Base-by-base conservation (phyloP, 2,329 filamentous ascomycete species). In the Cryoendolithus antarcticus region DNA sequence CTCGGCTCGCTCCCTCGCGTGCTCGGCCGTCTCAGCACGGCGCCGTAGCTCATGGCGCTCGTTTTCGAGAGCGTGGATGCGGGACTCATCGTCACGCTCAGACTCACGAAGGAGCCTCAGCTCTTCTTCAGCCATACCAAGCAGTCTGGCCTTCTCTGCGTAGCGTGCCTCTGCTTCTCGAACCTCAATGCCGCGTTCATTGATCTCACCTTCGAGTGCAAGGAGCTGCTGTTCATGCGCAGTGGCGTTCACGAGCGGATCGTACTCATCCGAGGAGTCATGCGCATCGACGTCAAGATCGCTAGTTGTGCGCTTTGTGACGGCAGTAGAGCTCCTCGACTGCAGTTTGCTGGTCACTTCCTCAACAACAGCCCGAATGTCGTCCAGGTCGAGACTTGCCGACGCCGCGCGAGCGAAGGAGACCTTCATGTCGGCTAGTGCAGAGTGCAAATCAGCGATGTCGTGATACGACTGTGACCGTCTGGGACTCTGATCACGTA, bases 81-180 rank as follows among this genome's bases (percentile, higher is more conserved):
- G 63, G 38, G 54, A 54, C 35, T 62, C 60, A 27, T 68, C 62
- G 41, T 69, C 65, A 19, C 53, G 50, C 29, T 59, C 54, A 19
- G 62, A 54, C 15, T 66, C 60, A 15, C 64, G 62, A 4, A 69
- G 55, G 1, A 68, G 54, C n/a, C 54, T 49, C 13, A 71, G 54
- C 41, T 71, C 67, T 45, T 70, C 65, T 41, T 71, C 67, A 4
- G 65, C 66, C 32, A 70, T 59, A 37, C 62, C 62, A n/a, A 70
- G 56, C 36, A 66, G 55, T 37, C 62, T 59, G 41, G 60, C 53
- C 8, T 59, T 58, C 38, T 69, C 64, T 5, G 51, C 53, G 43
- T 68, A 65, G n/a, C 64, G 61, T 39, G 58, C 54, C 45, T 70
- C 65, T 4, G 63, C 50, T 5, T 53, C 56, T 42, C 57, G 59